A percentile compares a stretch with the other conserved stretches of the same genome.
Evolutionary conservation across 768 basidiomycete species (phyloP).

Genomic region (Leucosporidium scottii): DNA sequence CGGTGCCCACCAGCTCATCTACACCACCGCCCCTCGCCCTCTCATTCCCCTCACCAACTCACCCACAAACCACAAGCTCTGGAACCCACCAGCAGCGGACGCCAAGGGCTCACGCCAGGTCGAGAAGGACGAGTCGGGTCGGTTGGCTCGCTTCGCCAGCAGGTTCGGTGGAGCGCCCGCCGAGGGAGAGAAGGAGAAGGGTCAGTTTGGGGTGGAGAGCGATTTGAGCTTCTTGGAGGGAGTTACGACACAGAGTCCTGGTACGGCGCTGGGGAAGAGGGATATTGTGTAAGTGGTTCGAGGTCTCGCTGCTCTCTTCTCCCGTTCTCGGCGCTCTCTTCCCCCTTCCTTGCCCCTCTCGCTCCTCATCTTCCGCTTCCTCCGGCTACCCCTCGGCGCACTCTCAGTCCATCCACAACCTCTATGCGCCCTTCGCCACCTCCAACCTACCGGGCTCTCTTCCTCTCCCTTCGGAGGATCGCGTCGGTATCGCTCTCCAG

Average conservation of each 20-base stretch:
- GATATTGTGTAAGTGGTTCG: constrained; percentile 14
- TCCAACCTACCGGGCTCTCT: too few relatives aligned
- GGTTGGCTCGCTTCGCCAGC: constrained; percentile 14
- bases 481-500: background rate
- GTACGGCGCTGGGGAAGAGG: constrained; percentile 14
- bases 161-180: constrained; percentile 4
- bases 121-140: constrained; percentile 29
- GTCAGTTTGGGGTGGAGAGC: constrained; percentile 20
- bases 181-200: background rate
- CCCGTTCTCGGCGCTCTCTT: too few relatives aligned
- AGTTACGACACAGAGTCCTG: constrained; percentile 18
- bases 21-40: constrained; percentile 26
- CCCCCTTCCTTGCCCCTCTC: too few relatives aligned
- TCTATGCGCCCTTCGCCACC: too few relatives aligned
- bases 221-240: constrained; percentile 28
- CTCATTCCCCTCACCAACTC: constrained; percentile 29
- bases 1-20: constrained; percentile 23
- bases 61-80: constrained; percentile 28
- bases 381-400: too few relatives aligned
- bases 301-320: background rate
- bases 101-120: constrained; percentile 6
- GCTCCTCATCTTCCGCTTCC: too few relatives aligned
- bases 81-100: constrained; percentile 32
- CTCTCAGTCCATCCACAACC: too few relatives aligned
- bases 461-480: background rate